phyloP scores from a whole-genome alignment of 257 asterid species.

The Nicotiana otophora region DNA sequence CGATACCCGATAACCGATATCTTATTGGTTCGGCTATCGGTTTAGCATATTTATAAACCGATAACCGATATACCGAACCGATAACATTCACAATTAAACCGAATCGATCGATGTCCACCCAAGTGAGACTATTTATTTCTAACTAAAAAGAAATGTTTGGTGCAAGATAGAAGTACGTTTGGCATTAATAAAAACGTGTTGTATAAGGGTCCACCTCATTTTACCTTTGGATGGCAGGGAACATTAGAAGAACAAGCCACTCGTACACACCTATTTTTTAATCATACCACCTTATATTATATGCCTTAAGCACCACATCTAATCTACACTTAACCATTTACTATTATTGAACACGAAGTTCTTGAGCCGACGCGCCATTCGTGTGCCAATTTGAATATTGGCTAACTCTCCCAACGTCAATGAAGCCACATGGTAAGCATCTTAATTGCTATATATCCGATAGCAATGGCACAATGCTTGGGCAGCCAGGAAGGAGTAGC shows the following conservation, averaged over 20 bases:
- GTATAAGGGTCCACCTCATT: too few relatives aligned
- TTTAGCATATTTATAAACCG: too few relatives aligned
- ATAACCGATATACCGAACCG: too few relatives aligned
- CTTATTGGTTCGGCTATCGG: too few relatives aligned
- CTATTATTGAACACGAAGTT: not conserved
- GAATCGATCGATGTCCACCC: too few relatives aligned
- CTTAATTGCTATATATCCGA: not conserved
- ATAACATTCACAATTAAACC: too few relatives aligned
- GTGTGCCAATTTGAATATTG: not conserved
- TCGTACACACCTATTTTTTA: not conserved
- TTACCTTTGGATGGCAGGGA: not conserved
- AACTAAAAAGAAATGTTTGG: too few relatives aligned
- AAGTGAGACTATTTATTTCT: too few relatives aligned
- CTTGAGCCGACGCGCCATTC: not conserved
- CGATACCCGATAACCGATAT: too few relatives aligned
- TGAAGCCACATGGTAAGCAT: not conserved
- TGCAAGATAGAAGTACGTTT: too few relatives aligned
- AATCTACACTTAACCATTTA: not conserved
- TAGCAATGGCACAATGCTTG: not conserved
- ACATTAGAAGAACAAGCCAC: slow-evolving; percentile 3
- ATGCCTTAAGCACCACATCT: not conserved
- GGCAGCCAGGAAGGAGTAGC: not conserved
- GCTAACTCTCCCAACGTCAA: not conserved
- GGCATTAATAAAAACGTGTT: too few relatives aligned
- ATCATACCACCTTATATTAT: not conserved